Evolutionary conservation across 2,329 filamentous ascomycete species (phyloP), one percentile per base, ranked within the genome.

Genomic region (Microcyclosporella mali): DNA sequence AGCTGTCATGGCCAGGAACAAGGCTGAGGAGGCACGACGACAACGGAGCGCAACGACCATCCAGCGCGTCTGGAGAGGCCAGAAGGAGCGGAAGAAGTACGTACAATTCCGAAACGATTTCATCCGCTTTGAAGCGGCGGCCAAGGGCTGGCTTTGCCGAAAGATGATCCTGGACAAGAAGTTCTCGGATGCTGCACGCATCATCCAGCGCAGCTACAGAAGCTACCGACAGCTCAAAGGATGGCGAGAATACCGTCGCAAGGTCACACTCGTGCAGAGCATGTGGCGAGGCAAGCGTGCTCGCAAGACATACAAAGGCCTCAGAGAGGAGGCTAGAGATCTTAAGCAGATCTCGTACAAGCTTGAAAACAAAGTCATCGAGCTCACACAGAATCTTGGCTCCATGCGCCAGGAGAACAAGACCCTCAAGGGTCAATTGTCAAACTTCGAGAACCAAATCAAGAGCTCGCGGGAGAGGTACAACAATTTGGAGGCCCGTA

Each of bases 271-370:
- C 53, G 81, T 95, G 33, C 92, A 98, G 69, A 95, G 82, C 66
- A 67, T 97, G 62, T 97, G 88, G 88, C 83, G 92, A 64, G 90
- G 89, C 63, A 89, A 79, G 66, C 63, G 68, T 51, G 90, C 92
- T 42, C 81, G 92, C 53, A 79, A 76, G 54, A 82, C 79, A 37
- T 98, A 98, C 75, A 97, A 95, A 79, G 81, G 74, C 56, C 71
- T 94, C 49, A 87, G 92, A 55, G 89, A 95, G 68, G 92, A 98
- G 69, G 92, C 92, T 53, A 85, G 92, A 62, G 94, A 98, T 72
- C 79, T 98, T 65, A 97, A 97, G 75, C 90, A 97, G 68, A 98
- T 98, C 56, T 97, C 92, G 2, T 98, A 98, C 75, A 97, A 95
- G 74, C 74, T 98, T 58, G 92, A 98, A 68, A 97, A 98, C 77